phyloP scores from a whole-genome alignment of 495 filamentous ascomycete genomes.

The Choiromyces venosus region DNA sequence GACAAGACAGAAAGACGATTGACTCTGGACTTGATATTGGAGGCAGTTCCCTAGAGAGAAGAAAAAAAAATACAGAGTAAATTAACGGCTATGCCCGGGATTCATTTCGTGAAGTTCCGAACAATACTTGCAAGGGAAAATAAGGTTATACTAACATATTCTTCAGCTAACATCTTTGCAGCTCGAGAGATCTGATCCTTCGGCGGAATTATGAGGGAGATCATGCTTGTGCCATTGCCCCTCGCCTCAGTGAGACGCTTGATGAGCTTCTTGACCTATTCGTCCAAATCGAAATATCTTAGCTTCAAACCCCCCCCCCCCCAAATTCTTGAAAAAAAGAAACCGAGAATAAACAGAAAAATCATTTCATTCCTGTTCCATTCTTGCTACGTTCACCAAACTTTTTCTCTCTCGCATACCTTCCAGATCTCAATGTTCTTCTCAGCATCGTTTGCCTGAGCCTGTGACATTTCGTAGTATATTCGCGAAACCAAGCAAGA shows the following conservation, averaged over 20 bases:
- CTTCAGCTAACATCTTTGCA: slow-evolving; percentile 99
- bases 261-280: slow-evolving; percentile 92
- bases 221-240: slow-evolving; percentile 97
- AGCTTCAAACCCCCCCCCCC: slow-evolving; percentile 8
- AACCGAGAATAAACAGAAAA: neutral
- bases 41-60: slow-evolving; percentile 72
- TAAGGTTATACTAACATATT: slow-evolving; percentile 65
- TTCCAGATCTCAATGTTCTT: slow-evolving; percentile 89
- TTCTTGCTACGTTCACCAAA: neutral
- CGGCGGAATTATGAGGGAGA: slow-evolving; percentile 95
- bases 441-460: slow-evolving; percentile 86
- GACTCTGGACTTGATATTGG: slow-evolving; percentile 98
- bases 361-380: neutral
- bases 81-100: neutral
- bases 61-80: neutral
- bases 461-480: slow-evolving; percentile 63
- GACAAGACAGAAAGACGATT: slow-evolving; percentile 96
- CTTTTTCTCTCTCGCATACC: slow-evolving; percentile 43
- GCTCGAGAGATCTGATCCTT: slow-evolving; percentile 97
- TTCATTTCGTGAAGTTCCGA: neutral
- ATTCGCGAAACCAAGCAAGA: slow-evolving; percentile 11
- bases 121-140: neutral
- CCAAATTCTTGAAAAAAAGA: neutral
- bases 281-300: neutral
- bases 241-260: slow-evolving; percentile 88